Base-by-base conservation (phyloP, 768 basidiomycete species). In the Mrakia frigida region DNA sequence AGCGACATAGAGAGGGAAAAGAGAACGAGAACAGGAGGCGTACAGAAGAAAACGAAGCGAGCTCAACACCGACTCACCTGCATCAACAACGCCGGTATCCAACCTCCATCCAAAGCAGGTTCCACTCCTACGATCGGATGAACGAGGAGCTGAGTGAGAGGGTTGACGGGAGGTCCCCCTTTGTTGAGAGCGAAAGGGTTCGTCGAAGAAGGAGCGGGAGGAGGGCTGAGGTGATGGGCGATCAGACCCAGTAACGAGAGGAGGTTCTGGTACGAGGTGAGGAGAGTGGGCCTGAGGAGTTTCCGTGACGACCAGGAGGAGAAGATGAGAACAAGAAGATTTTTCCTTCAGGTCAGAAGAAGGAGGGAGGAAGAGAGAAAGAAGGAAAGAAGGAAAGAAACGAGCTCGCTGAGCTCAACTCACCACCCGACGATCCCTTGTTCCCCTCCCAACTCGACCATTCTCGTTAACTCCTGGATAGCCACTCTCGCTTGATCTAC, bases 361-460 rank as follows among this genome's bases (percentile, higher is more conserved):
- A 31, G n/a, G 13, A 37, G 31, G n/a, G 53, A 9, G 33, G 10
- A 2, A 14, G 11, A 37, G 60, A 41, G 33, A 60, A 13, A 0
- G 28, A 16, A n/a, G 0, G 41, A 53, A 13, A n/a, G 39, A 23
- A 13, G 3, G 39, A 23, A 13, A 37, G 37, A 39, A 25, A n/a
- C 5, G 65, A 67, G 39, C 7, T 4, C 25, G 18, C 5, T 16
- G 63, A 35, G 33, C 33, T 37, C 18, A 63, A 39, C 65, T 67
- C 39, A 68, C 73, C 73, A 74, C 4, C 61, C 61, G 2, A 67
- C 46, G 61, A 74, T 65, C 4, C 73, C 73, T 31, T 61, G 60
- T 16, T 74, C 73, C 11, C 73, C 73, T 31, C 73, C 73, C 63
- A 60, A 52, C 31, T 67, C 61, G 33, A 74, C 28, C 61, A 74